These are phyloP conservation scores for Fraxinus ornus DNA, from an alignment of 305 asterid species.

Conservation along the genomic window DNA sequence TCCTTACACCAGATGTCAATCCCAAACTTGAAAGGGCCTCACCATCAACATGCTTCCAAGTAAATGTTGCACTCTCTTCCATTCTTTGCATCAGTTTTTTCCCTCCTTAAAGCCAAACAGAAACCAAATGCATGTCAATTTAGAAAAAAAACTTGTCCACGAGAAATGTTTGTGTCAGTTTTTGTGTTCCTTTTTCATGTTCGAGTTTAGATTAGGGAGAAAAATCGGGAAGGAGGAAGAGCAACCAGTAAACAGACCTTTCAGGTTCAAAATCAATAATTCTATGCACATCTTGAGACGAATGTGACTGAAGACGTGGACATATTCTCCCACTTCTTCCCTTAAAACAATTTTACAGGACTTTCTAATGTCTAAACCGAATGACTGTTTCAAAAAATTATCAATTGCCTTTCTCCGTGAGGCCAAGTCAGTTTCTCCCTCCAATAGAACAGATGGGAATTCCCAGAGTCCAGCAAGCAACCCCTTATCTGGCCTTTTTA, in stretches of 20 bases:
- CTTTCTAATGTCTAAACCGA: constrained; percentile 50
- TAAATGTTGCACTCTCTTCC: constrained; percentile 32
- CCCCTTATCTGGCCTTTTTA: constrained; percentile 86
- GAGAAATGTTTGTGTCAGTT: neutral
- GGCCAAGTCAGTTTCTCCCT: constrained; percentile 60
- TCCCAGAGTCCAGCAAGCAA: constrained; percentile 99
- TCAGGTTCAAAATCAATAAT: constrained; percentile 53
- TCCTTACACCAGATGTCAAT: constrained; percentile 91
- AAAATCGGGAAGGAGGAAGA: constrained; percentile 1
- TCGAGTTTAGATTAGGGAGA: neutral
- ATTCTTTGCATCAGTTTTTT: constrained; percentile 32
- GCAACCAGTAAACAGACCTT: constrained; percentile 44
- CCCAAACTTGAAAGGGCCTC: constrained; percentile 73
- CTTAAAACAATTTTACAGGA: constrained; percentile 60
- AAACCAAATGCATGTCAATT: constrained; percentile 24
- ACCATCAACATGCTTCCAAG: constrained; percentile 71
- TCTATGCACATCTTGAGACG: constrained; percentile 91
- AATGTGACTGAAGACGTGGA: constrained; percentile 80
- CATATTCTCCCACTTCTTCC: constrained; percentile 82
- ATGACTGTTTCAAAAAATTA: constrained; percentile 58
- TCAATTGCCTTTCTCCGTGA: constrained; percentile 64
- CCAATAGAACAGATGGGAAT: constrained; percentile 82
- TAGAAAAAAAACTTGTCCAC: constrained; percentile 10
- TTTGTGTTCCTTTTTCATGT: neutral
- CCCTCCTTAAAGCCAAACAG: constrained; percentile 48